Conservation (phyloP, 2,329 filamentous ascomycete genomes). For the Grosmannia huntii region DNA sequence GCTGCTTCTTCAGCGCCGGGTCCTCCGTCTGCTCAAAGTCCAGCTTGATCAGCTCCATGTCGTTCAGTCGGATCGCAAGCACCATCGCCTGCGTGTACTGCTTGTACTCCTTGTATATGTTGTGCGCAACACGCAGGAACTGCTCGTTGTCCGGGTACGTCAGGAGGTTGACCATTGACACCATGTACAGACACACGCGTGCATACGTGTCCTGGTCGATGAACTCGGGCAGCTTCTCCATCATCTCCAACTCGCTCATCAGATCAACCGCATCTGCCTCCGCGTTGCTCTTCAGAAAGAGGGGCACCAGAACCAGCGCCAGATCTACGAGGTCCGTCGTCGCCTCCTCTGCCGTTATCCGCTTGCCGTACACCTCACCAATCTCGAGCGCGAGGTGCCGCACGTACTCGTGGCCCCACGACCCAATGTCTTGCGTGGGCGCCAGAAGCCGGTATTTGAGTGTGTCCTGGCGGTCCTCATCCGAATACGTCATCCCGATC, state of each 20-base stretch:
- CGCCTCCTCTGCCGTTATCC: constrained; percentile 72
- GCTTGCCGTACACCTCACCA: constrained; percentile 82
- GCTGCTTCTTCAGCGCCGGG: constrained; percentile 75
- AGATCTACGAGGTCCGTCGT: constrained; percentile 77
- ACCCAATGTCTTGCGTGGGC: constrained; percentile 82
- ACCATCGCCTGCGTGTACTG: constrained; percentile 89
- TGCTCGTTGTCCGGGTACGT: constrained; percentile 96
- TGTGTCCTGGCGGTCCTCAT: constrained; percentile 90
- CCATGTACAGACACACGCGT: constrained; percentile 93
- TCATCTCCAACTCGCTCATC: constrained; percentile 94
- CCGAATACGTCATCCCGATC: constrained; percentile 96
- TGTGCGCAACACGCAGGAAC: constrained; percentile 84
- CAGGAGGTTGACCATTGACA: constrained; percentile 95
- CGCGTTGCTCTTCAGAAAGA: constrained; percentile 94
- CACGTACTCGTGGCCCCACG: constrained; percentile 98
- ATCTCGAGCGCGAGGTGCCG: constrained; percentile 92
- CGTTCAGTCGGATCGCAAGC: constrained; percentile 85
- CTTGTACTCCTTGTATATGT: constrained; percentile 87
- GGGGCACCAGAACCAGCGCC: constrained; percentile 72
- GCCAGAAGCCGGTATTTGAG: constrained; percentile 89
- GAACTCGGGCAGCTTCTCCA: constrained; percentile 78
- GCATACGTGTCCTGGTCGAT: constrained; percentile 90
- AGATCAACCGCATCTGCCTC: constrained; percentile 96
- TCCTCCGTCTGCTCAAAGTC: constrained; percentile 75
- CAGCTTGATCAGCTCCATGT: constrained; percentile 63